Base-by-base conservation (phyloP, 371 early-diverging fungal species). In the Circinella umbellata region DNA sequence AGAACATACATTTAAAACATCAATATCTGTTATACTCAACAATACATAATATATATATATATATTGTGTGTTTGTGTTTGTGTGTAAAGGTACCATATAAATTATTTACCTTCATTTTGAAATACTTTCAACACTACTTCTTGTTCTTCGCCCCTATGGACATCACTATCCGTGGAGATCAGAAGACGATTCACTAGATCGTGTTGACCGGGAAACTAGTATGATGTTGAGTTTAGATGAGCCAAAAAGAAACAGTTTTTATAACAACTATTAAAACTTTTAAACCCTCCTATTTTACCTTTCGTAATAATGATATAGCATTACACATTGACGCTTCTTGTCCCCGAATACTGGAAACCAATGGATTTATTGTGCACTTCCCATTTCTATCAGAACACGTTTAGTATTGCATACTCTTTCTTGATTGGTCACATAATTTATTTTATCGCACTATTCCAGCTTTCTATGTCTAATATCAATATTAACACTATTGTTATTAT, bases 191-290 rank as follows among this genome's bases (percentile, higher is more conserved):
- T 88, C 0, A 93, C 91, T 34, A 93, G 77, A 34, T 75, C 70
- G 63, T 87, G 81, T 69, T 93, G 94, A n/a, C 76, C 80, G 4
- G 94, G 93, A 48, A 94, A 80, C 90, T 92, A 78, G 14, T 37
- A 57, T 51, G 35, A 42, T 42, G 1, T 42, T 42, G 42, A 27
- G 27, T 42, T 11, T 67, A 36, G 34, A 1, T 34, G n/a, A 70
- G 51, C 11, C 37, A 11, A 71, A 51, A 53, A 63, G 42, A 27
- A 27, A 27, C 27, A 67, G 20, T 66, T 55, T 20, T 18, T 11
- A 67, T 39, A 27, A 46, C 15, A 62, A 68, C 27, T 20, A 66
- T 57, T 49, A 38, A 14, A 27, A 38, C 46, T 42, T 37, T 17
- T 20, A 48, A 20, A 36, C 51, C 14, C 15, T 51, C 4, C 55